phyloP scores from a whole-genome alignment of 768 basidiomycete genomes.

The Paxillus involutus region DNA sequence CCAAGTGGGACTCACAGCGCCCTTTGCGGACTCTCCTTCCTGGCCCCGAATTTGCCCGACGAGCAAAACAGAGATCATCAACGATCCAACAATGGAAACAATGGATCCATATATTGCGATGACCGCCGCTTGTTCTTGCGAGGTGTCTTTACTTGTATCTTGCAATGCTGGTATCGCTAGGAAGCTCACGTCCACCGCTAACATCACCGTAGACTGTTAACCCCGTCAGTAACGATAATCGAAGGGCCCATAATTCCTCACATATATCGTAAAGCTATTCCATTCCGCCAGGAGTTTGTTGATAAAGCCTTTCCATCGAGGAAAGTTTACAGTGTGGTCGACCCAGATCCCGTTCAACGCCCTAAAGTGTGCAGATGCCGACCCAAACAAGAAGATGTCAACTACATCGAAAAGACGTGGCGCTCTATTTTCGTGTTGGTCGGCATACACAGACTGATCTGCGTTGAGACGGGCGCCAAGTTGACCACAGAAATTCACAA shows the following conservation, averaged over 20 bases:
- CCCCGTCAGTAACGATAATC: not conserved
- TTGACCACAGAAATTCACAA: constrained; percentile 38
- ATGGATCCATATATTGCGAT: constrained; percentile 4
- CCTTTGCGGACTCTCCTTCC: not conserved
- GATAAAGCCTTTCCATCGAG: constrained; percentile 42
- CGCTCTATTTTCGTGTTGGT: not conserved
- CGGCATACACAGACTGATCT: constrained; percentile 23
- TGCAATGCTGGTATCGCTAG: constrained; percentile 1
- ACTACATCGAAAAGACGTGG: constrained; percentile 12
- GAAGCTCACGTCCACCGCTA: constrained; percentile 8
- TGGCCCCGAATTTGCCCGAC: constrained; percentile 33
- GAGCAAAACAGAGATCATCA: constrained; percentile 29
- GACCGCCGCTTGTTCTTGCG: not conserved
- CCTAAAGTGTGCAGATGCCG: constrained; percentile 44
- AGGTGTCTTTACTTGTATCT: not conserved
- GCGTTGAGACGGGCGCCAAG: constrained; percentile 34
- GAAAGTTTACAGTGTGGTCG: constrained; percentile 39
- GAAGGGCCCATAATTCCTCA: constrained; percentile 20
- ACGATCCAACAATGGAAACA: not conserved
- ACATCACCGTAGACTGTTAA: constrained; percentile 5
- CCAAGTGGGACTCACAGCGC: not conserved
- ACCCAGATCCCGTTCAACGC: constrained; percentile 44
- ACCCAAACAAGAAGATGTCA: constrained; percentile 42
- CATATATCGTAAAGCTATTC: constrained; percentile 49
- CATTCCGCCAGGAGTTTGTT: constrained; percentile 43